phyloP scores from a whole-genome alignment of 352 stramenopile species.

The Blastocystis sp. region DNA sequence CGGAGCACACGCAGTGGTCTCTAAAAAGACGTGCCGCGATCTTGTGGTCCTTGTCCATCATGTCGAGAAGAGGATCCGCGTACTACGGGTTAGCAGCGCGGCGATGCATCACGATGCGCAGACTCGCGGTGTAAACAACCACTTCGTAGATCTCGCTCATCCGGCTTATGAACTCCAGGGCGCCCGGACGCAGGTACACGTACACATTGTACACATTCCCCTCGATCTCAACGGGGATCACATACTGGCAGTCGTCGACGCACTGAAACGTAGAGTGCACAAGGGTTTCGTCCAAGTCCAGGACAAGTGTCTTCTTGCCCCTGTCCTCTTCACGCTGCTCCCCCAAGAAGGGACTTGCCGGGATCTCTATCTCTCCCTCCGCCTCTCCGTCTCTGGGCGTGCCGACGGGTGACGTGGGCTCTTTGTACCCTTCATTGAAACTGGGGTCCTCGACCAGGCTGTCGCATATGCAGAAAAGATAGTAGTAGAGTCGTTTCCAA shows the following conservation, averaged over 20 bases:
- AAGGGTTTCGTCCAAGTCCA: slow-evolving; percentile 95
- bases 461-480: slow-evolving; percentile 30
- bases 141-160: slow-evolving; percentile 95
- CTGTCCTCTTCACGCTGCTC: slow-evolving; percentile 73
- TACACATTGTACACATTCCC: slow-evolving; percentile 81
- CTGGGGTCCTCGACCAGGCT: neutral
- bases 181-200: slow-evolving; percentile 84
- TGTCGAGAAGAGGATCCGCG: slow-evolving; percentile 90
- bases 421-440: neutral
- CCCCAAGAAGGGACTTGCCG: slow-evolving; percentile 64
- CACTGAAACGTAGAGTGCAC: slow-evolving; percentile 92
- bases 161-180: slow-evolving; percentile 90
- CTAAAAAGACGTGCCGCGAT: slow-evolving; percentile 86
- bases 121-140: slow-evolving; percentile 93
- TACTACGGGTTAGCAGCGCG: slow-evolving; percentile 77
- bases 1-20: slow-evolving; percentile 89
- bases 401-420: neutral
- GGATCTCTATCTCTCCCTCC: neutral
- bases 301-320: slow-evolving; percentile 83
- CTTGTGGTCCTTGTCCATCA: slow-evolving; percentile 83
- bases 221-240: slow-evolving; percentile 94
- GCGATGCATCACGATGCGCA: slow-evolving; percentile 78
- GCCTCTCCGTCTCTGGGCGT: neutral
- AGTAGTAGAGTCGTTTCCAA: slow-evolving; percentile 37
- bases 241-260: slow-evolving; percentile 87